These are phyloP conservation scores for Nannochloropsis granulata DNA, from an alignment of 108 stramenopile species.

Conservation along the genomic window DNA sequence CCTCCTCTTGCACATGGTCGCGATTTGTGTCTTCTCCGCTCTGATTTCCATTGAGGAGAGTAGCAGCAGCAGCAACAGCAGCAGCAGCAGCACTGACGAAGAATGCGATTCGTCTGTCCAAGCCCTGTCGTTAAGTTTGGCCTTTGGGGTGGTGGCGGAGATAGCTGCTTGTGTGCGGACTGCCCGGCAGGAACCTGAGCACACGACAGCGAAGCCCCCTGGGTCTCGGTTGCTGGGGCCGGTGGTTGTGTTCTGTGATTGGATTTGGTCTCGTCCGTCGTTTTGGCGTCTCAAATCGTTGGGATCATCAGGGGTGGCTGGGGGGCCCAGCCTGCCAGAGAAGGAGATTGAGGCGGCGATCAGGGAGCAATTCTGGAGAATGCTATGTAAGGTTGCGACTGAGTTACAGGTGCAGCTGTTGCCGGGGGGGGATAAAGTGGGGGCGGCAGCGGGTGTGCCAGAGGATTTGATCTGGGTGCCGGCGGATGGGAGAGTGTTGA, in stretches of 20 bases:
- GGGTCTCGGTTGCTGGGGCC: slow-evolving; percentile 24
- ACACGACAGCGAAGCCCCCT: slow-evolving; percentile 15
- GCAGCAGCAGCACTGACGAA: neutral
- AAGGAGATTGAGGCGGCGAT: neutral
- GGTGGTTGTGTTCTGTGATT: slow-evolving; percentile 26
- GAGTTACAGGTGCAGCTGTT: neutral
- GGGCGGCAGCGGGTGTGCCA: neutral
- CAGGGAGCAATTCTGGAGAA: neutral
- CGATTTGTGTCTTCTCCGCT: slow-evolving; percentile 26
- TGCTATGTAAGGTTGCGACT: neutral
- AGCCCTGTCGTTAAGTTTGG: slow-evolving; percentile 7
- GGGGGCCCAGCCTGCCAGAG: neutral
- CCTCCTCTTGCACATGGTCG: slow-evolving; percentile 29
- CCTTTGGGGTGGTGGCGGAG: slow-evolving; percentile 14
- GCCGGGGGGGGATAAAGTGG: neutral
- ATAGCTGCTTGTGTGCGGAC: slow-evolving; percentile 21
- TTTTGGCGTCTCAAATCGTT: neutral
- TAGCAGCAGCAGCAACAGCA: neutral
- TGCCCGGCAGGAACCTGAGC: neutral
- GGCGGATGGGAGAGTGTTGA: neutral
- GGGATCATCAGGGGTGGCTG: neutral
- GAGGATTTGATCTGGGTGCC: neutral
- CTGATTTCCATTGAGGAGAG: neutral
- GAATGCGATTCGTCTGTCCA: neutral
- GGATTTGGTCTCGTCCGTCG: slow-evolving; percentile 10